A percentile compares a stretch with the other conserved stretches of the same genome.
Conservation (phyloP, 108 stramenopile species). For the Conticribra weissflogii region DNA sequence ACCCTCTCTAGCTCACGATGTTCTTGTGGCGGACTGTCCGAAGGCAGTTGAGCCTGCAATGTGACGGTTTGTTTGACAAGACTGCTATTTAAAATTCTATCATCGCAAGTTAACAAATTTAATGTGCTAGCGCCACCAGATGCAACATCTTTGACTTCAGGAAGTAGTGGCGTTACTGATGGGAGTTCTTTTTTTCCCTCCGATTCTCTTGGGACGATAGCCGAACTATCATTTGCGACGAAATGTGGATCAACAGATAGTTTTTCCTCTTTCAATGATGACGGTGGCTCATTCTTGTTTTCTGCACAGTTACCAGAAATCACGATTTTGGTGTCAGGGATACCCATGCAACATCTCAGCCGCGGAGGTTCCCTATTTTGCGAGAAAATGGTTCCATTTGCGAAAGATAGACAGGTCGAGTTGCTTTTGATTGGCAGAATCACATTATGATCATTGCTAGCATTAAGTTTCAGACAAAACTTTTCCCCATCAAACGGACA, state of each 20-base stretch:
- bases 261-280: no score
- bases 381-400: background rate
- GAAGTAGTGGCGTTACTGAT: background rate
- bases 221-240: no score
- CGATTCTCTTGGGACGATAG: no score
- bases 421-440: background rate
- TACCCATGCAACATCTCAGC: background rate
- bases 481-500: background rate
- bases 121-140: slow-evolving; percentile 9
- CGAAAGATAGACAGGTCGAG: background rate
- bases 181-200: background rate
- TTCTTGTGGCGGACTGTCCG: no score
- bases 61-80: background rate
- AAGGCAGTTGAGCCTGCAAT: no score
- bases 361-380: background rate
- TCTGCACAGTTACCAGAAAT: no score
- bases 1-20: no score
- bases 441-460: background rate
- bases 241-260: no score
- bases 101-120: background rate
- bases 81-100: slow-evolving; percentile 2
- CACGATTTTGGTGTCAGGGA: background rate
- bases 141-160: background rate
- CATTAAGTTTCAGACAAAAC: background rate
- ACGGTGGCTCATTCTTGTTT: no score